Conservation (phyloP, 495 filamentous ascomycete species). For the Hypoxylon perforatum region DNA sequence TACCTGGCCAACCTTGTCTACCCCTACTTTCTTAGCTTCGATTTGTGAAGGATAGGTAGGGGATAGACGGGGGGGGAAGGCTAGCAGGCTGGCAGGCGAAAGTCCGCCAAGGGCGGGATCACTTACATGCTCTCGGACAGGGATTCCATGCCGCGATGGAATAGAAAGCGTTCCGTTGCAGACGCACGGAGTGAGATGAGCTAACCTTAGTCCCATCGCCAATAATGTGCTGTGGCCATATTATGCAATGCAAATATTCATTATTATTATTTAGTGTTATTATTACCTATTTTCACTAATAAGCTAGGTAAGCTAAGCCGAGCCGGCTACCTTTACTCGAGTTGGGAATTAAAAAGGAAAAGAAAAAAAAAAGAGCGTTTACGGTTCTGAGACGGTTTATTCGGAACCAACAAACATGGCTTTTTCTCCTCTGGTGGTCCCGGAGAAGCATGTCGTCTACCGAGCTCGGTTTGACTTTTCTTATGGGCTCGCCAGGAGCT, state of each 20-base stretch:
- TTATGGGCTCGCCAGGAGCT: slow-evolving; percentile 17
- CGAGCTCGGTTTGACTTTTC: slow-evolving; percentile 34
- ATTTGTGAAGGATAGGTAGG: slow-evolving; percentile 35
- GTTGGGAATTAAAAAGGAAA: too few species aligned
- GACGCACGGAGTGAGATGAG: slow-evolving; percentile 40
- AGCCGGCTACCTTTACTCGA: slow-evolving; percentile 11
- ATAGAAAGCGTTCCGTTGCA: slow-evolving; percentile 43
- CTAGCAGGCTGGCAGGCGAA: slow-evolving; percentile 20
- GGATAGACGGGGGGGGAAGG: slow-evolving; percentile 25
- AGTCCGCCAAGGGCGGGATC: slow-evolving; percentile 45
- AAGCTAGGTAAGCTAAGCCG: slow-evolving; percentile 4
- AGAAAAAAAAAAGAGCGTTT: slow-evolving; percentile 11
- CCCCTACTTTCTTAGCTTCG: slow-evolving; percentile 43
- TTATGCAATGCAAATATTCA: slow-evolving; percentile 37
- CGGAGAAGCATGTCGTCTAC: slow-evolving; percentile 11
- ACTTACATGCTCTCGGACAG: slow-evolving; percentile 40
- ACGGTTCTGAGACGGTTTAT: slow-evolving; percentile 35
- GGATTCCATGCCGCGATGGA: slow-evolving; percentile 42
- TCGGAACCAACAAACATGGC: neutral
- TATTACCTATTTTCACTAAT: slow-evolving; percentile 12
- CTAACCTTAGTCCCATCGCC: neutral
- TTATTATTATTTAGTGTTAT: slow-evolving; percentile 36
- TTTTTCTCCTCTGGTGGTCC: neutral
- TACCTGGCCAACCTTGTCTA: slow-evolving; percentile 30
- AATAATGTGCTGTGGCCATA: slow-evolving; percentile 17